A percentile compares a stretch with the other conserved stretches of the same genome.
phyloP scores from a whole-genome alignment of 495 filamentous ascomycete species.

The Massariosphaeria phaeospora region DNA sequence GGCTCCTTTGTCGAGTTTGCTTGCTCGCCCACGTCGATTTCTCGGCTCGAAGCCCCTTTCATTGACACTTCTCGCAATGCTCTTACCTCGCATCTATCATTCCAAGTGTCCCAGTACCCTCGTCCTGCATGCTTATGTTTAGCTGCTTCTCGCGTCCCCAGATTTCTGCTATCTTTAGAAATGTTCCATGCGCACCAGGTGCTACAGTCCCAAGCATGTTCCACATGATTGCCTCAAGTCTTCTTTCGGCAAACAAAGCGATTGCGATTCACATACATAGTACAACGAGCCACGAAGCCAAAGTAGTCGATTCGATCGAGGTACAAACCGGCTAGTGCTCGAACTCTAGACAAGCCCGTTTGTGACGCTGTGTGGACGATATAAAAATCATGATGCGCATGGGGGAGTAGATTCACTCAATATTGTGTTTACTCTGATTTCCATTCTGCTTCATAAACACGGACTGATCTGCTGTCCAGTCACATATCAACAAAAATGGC shows the following conservation, averaged over 20 bases:
- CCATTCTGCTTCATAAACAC: too few species aligned
- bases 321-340: not conserved
- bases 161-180: not conserved
- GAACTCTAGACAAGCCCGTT: too few species aligned
- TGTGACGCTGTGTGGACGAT: too few species aligned
- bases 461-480: too few species aligned
- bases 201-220: too few species aligned
- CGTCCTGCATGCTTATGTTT: slow-evolving; percentile 4
- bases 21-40: not conserved
- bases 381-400: too few species aligned
- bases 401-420: too few species aligned
- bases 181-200: not conserved
- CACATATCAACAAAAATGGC: too few species aligned
- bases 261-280: slow-evolving; percentile 15
- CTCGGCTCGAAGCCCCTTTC: not conserved
- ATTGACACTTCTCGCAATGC: not conserved
- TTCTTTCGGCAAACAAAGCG: not conserved
- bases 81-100: not conserved
- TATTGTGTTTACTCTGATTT: too few species aligned
- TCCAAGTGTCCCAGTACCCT: not conserved
- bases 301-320: not conserved
- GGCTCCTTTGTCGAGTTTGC: not conserved
- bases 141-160: not conserved
- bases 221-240: too few species aligned
- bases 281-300: slow-evolving; percentile 7